Evolutionary conservation across 805 yeast genomes (phyloP).

Genomic region (Cyberlindnera suaveolens): DNA sequence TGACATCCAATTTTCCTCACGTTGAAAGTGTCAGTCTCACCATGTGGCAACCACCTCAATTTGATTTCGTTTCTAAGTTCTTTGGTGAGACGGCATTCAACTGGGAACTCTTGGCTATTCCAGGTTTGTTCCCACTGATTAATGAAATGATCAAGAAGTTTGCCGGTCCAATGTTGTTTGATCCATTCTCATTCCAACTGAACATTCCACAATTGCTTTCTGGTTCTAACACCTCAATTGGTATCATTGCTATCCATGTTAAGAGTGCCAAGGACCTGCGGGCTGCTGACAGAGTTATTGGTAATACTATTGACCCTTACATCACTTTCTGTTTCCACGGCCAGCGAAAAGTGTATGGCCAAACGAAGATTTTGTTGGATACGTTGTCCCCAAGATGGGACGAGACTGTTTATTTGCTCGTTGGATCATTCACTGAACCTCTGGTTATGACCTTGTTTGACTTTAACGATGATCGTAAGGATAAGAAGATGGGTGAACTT

Average conservation of each 20-base stretch:
- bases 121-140: conserved; percentile 80
- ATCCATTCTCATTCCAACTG: conserved; percentile 89
- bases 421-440: conserved; percentile 78
- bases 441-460: conserved; percentile 66
- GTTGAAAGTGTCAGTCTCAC: conserved; percentile 85
- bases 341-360: conserved; percentile 53
- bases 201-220: conserved; percentile 87
- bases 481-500: conserved; percentile 71
- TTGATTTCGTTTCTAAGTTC: conserved; percentile 72
- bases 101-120: conserved; percentile 81
- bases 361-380: conserved; percentile 62
- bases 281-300: conserved; percentile 58
- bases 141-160: conserved; percentile 81
- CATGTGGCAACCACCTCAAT: conserved; percentile 76
- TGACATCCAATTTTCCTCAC: conserved; percentile 91
- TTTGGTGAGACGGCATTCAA: conserved; percentile 80
- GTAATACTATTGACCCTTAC: conserved; percentile 88
- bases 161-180: conserved; percentile 80
- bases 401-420: conserved; percentile 65
- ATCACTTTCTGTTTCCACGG: conserved; percentile 61
- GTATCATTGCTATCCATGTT: conserved; percentile 69
- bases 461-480: conserved; percentile 74
- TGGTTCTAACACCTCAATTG: conserved; percentile 83
- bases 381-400: conserved; percentile 78
- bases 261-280: conserved; percentile 62